These are phyloP conservation scores for Phytophthora pisi DNA, from an alignment of 352 stramenopile genomes.

Conservation along the genomic window DNA sequence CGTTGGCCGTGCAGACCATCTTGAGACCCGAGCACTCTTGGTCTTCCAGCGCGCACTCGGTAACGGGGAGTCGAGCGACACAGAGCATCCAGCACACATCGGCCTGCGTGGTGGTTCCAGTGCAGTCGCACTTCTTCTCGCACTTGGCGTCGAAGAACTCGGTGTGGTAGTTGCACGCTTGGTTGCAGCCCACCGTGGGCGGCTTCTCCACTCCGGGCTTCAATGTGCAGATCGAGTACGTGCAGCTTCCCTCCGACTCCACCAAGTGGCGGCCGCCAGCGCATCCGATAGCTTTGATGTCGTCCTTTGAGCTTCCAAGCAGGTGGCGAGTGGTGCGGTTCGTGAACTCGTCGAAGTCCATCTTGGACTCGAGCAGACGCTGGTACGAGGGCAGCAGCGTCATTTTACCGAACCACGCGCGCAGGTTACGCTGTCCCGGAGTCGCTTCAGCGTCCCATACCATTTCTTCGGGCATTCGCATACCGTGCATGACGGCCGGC, in stretches of 20 bases:
- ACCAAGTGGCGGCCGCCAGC: slow-evolving; percentile 44
- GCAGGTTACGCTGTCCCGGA: slow-evolving; percentile 35
- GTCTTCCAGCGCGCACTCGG: slow-evolving; percentile 37
- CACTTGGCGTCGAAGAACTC: slow-evolving; percentile 47
- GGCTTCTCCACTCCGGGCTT: slow-evolving; percentile 31
- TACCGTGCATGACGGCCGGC: slow-evolving; percentile 62
- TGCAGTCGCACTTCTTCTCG: slow-evolving; percentile 50
- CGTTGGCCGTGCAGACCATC: slow-evolving; percentile 35
- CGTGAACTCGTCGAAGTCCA: slow-evolving; percentile 44
- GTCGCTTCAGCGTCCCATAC: slow-evolving; percentile 9
- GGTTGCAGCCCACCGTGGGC: slow-evolving; percentile 39
- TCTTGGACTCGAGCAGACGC: slow-evolving; percentile 37
- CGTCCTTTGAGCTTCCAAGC: slow-evolving; percentile 16
- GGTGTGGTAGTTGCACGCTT: slow-evolving; percentile 47
- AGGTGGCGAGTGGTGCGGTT: slow-evolving; percentile 50
- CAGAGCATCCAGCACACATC: slow-evolving; percentile 73
- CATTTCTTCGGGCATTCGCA: slow-evolving; percentile 54
- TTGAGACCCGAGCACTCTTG: slow-evolving; percentile 44
- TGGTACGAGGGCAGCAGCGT: slow-evolving; percentile 55
- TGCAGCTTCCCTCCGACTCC: slow-evolving; percentile 47
- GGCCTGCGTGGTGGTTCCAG: slow-evolving; percentile 26
- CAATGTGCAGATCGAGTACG: slow-evolving; percentile 36
- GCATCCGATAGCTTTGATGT: slow-evolving; percentile 52
- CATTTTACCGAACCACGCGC: slow-evolving; percentile 72
- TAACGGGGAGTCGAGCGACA: slow-evolving; percentile 27